These are phyloP conservation scores for Thraustochytrium striatum DNA, from an alignment of 352 stramenopile genomes.

Conservation along the genomic window DNA sequence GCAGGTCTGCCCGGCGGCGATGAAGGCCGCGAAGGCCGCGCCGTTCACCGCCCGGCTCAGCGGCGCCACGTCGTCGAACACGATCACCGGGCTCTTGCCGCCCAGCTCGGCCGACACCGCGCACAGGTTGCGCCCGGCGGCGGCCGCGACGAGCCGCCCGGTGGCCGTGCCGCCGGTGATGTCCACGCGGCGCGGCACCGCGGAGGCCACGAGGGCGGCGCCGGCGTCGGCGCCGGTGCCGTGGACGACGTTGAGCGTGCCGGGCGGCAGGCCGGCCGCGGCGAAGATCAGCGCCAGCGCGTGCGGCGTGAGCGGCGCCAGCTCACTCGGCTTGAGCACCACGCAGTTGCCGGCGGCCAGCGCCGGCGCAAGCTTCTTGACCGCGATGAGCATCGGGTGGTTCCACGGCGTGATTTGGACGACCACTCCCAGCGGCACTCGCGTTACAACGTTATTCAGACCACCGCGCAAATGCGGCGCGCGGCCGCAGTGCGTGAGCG, in stretches of 20 bases:
- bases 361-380: slow-evolving; percentile 70
- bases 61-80: slow-evolving; percentile 77
- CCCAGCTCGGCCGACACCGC: slow-evolving; percentile 77
- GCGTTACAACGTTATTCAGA: too few species aligned
- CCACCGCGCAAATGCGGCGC: too few species aligned
- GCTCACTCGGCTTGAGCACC: slow-evolving; percentile 78
- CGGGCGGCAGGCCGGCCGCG: slow-evolving; percentile 24
- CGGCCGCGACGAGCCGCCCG: slow-evolving; percentile 70
- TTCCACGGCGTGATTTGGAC: slow-evolving; percentile 71
- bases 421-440: slow-evolving; percentile 79
- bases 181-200: slow-evolving; percentile 76
- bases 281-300: slow-evolving; percentile 63
- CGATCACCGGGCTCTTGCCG: slow-evolving; percentile 83
- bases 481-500: too few species aligned
- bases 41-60: slow-evolving; percentile 67
- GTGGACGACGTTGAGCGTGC: slow-evolving; percentile 41
- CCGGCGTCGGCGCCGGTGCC: slow-evolving; percentile 8
- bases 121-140: slow-evolving; percentile 71
- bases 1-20: slow-evolving; percentile 79
- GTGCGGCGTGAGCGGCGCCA: slow-evolving; percentile 68
- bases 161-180: slow-evolving; percentile 78
- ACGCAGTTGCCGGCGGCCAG: slow-evolving; percentile 72
- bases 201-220: slow-evolving; percentile 56
- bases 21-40: slow-evolving; percentile 78
- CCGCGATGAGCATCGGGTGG: slow-evolving; percentile 71